Evolutionary conservation across 2,329 filamentous ascomycete species (phyloP), one percentile per base, ranked within the genome.

Genomic region (Anthostomella pinea): DNA sequence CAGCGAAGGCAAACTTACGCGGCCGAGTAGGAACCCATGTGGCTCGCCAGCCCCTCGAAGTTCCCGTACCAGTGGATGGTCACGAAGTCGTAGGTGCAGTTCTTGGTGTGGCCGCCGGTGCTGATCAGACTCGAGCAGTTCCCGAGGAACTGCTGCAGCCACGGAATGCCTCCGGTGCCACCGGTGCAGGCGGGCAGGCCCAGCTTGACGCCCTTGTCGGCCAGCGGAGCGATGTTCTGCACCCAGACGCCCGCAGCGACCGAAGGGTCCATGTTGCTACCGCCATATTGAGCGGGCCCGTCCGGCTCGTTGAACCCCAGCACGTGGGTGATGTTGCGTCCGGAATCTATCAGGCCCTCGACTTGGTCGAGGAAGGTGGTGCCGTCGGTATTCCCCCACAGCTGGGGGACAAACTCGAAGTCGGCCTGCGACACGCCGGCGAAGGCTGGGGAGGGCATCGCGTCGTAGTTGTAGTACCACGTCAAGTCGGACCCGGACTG

Each of bases 401-500:
- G 75, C 85, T 89, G 88, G 33, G 87, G 86, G 2, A 91, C 80
- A 60, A 87, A 93, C 58, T 86, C 73, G 49, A 91, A 77, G 10
- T 70, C 60, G 10, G 68, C 64, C 49, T 81, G 75, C 0, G 70
- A 51, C 19, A 69, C 53, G 32, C 68, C 60, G 25, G 60, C 47
- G 55, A 73, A 82, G 26, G 65, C 65, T 0, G 69, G 44, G 0
- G 80, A 77, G 1, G 85, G 84, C 3, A 60, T 56, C 14, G 69
- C 54, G 17, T 65, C 62, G 62, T 90, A 93, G 67, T 90, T 91
- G 73, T 91, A 93, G 69, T 93, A 93, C 87, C 87, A 93, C 3
- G 79, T 83, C 37, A 91, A 63, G 26, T 79, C 75, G 13, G 74
- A 77, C 23, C 68, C 70, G 5, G 66, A 34, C 27, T 68, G 59